Percentiles rank a stretch among this genome's conserved stretches.
These are phyloP conservation scores for Backusella psychrophila DNA, from an alignment of 192 early-diverging fungal genomes.

Conservation along the genomic window DNA sequence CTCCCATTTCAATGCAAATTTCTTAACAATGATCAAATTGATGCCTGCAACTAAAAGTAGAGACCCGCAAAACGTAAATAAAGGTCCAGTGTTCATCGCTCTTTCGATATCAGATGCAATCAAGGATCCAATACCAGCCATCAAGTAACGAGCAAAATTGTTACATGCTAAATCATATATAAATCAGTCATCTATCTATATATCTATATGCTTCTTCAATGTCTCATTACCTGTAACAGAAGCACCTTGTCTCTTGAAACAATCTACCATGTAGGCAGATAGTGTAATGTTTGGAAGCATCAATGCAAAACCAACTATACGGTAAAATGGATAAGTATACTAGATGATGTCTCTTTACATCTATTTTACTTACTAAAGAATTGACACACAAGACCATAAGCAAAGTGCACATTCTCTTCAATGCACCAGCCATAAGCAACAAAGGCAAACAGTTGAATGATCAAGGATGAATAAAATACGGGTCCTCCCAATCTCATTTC, in stretches of 20 bases:
- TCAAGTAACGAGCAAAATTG: conserved; percentile 29
- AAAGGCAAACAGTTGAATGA: conserved; percentile 15
- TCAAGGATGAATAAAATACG: conserved; percentile 13
- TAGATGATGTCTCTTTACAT: background rate
- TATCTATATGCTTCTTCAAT: background rate
- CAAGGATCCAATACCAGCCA: conserved; percentile 34
- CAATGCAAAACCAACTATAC: conserved; percentile 27
- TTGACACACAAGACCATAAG: conserved; percentile 24
- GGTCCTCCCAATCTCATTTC: conserved; percentile 31
- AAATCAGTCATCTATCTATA: background rate
- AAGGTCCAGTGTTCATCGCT: conserved; percentile 23
- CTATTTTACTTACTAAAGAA: conserved; percentile 29
- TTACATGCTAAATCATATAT: conserved; percentile 28
- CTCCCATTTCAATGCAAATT: conserved; percentile 1
- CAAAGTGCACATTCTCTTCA: conserved; percentile 30
- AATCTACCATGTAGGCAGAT: conserved; percentile 39
- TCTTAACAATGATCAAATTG: conserved; percentile 3
- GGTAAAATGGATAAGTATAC: too few species aligned
- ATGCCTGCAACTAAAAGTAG: background rate
- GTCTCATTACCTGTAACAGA: conserved; percentile 30
- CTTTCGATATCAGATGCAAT: conserved; percentile 29
- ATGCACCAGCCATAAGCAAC: conserved; percentile 35
- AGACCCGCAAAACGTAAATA: conserved; percentile 26
- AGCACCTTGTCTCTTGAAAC: conserved; percentile 21
- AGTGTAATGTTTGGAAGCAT: conserved; percentile 32